These are phyloP conservation scores for Papiliotrema flavescens DNA, from an alignment of 1,284 basidiomycete genomes.

Conservation along the genomic window DNA sequence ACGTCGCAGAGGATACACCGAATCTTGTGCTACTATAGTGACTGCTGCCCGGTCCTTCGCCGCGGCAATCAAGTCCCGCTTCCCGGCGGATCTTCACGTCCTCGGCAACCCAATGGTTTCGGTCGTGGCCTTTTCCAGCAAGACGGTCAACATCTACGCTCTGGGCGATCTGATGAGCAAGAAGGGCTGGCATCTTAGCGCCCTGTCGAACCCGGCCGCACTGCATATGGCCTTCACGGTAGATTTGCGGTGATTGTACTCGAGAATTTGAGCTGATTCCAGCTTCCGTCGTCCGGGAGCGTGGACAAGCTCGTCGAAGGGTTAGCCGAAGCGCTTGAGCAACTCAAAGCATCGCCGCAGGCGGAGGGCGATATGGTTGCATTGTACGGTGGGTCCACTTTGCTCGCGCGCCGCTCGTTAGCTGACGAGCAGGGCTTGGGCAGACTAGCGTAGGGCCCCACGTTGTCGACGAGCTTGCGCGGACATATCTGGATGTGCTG, in stretches of 20 bases:
- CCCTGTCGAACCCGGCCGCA: slow-evolving; percentile 70
- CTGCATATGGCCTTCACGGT: slow-evolving; percentile 95
- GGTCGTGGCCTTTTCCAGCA: slow-evolving; percentile 81
- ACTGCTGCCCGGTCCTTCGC: slow-evolving; percentile 46
- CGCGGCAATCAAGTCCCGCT: slow-evolving; percentile 28
- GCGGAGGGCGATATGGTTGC: slow-evolving; percentile 74
- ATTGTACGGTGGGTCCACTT: slow-evolving; percentile 68
- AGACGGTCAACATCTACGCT: slow-evolving; percentile 61
- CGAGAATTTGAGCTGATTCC: no score
- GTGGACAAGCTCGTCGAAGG: slow-evolving; percentile 57
- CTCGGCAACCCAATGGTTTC: slow-evolving; percentile 86
- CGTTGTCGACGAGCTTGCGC: slow-evolving; percentile 81
- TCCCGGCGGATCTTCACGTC: slow-evolving; percentile 63
- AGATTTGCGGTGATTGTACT: no score
- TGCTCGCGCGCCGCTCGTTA: neutral
- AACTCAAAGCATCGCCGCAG: slow-evolving; percentile 63
- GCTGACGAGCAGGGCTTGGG: slow-evolving; percentile 65
- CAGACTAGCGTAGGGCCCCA: slow-evolving; percentile 79
- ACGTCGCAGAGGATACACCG: slow-evolving; percentile 72
- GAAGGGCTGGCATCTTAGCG: slow-evolving; percentile 88
- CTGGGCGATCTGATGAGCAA: slow-evolving; percentile 86
- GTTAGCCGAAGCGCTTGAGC: slow-evolving; percentile 63
- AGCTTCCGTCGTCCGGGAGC: slow-evolving; percentile 53
- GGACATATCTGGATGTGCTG: slow-evolving; percentile 73
- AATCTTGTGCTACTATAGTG: slow-evolving; percentile 81